Evolutionary conservation across 768 basidiomycete genomes (phyloP).

Genomic region (Pleurotus ostreatus): DNA sequence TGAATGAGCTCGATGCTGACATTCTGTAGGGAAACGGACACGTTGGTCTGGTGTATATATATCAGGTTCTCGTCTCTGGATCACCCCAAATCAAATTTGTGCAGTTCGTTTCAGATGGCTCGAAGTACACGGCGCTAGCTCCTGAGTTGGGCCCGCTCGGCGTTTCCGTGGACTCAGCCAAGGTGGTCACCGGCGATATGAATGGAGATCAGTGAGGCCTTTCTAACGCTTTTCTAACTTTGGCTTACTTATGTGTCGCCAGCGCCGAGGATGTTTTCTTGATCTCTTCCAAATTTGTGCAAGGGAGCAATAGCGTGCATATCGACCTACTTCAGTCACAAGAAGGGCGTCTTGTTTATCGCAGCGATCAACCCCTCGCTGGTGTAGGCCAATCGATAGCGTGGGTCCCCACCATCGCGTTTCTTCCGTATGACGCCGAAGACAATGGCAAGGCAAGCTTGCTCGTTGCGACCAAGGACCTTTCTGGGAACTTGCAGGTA

Average conservation of each 20-base stretch:
- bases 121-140: not conserved
- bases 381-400: slow-evolving; percentile 1
- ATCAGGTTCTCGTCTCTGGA: not conserved
- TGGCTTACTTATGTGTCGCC: not conserved
- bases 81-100: not conserved
- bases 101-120: not conserved
- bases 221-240: not conserved
- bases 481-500: not conserved
- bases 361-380: not conserved
- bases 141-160: not conserved
- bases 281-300: slow-evolving; percentile 1
- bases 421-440: slow-evolving; percentile 1
- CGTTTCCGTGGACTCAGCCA: not conserved
- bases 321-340: slow-evolving; percentile 6
- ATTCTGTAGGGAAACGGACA: slow-evolving; percentile 1
- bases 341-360: not conserved
- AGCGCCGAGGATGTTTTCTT: slow-evolving; percentile 5
- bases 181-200: slow-evolving; percentile 1
- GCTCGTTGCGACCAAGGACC: not conserved
- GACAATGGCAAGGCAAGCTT: slow-evolving; percentile 3
- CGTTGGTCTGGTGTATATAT: slow-evolving; percentile 1
- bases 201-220: not conserved
- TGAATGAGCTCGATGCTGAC: not conserved
- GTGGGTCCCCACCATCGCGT: not conserved
- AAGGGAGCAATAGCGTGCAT: not conserved